Evolutionary conservation across 441 rosid species (phyloP).

Genomic region (Gossypium laxum): DNA sequence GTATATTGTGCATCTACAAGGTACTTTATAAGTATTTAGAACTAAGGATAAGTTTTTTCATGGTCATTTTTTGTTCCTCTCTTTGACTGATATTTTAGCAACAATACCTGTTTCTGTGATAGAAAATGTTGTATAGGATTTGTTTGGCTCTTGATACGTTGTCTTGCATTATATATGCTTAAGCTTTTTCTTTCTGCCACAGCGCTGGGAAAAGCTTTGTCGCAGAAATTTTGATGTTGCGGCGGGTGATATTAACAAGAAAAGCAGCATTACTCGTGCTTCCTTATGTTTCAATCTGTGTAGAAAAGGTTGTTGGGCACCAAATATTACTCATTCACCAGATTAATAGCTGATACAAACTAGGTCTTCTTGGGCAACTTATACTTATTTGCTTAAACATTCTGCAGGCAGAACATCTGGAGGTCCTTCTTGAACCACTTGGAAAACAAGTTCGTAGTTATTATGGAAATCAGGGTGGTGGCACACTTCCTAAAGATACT

Average conservation of each 20-base stretch:
- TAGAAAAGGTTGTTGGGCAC: constrained; percentile 59
- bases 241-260: constrained; percentile 66
- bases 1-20: constrained; percentile 98
- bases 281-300: constrained; percentile 94
- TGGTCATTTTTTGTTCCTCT: constrained; percentile 12
- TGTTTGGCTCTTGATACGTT: neutral
- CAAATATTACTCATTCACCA: constrained; percentile 9
- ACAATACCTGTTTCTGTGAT: neutral
- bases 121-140: neutral
- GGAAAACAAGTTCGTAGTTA: constrained; percentile 87
- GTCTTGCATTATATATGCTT: constrained; percentile 17
- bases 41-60: constrained; percentile 6
- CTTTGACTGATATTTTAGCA: constrained; percentile 10
- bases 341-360: constrained; percentile 8
- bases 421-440: constrained; percentile 82
- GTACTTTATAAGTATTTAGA: constrained; percentile 31
- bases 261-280: constrained; percentile 87
- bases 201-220: constrained; percentile 99
- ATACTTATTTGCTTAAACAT: constrained; percentile 12
- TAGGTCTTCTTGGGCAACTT: constrained; percentile 4
- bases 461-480: constrained; percentile 95
- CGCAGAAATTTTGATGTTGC: constrained; percentile 93
- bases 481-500: constrained; percentile 90
- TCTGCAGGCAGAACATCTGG: constrained; percentile 86
- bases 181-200: constrained; percentile 25